Percentiles rank a stretch among this genome's conserved stretches.
These are phyloP conservation scores for Leptodontidium sp. DNA, from an alignment of 2,329 filamentous ascomycete genomes.

Conservation along the genomic window DNA sequence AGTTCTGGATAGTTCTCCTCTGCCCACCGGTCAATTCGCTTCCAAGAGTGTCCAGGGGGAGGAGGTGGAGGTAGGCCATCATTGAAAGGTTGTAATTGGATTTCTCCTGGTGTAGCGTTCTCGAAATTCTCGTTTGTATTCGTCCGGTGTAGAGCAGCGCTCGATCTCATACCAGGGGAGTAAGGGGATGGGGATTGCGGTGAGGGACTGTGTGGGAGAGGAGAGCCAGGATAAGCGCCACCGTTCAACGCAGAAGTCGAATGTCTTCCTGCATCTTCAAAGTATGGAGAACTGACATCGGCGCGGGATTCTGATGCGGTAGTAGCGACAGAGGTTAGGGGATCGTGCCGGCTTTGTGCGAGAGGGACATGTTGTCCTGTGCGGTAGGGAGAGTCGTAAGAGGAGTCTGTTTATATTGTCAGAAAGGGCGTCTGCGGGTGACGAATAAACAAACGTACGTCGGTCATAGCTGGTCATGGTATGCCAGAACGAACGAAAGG, in stretches of 20 bases:
- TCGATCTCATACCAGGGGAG: slow-evolving; percentile 88
- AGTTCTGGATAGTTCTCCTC: slow-evolving; percentile 96
- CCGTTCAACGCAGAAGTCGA: slow-evolving; percentile 61
- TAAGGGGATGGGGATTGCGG: slow-evolving; percentile 80
- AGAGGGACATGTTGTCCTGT: slow-evolving; percentile 90
- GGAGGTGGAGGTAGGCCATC: slow-evolving; percentile 91
- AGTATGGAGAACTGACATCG: slow-evolving; percentile 82
- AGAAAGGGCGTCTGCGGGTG: slow-evolving; percentile 46
- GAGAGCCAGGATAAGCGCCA: slow-evolving; percentile 61
- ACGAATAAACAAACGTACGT: slow-evolving; percentile 57
- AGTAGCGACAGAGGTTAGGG: slow-evolving; percentile 87
- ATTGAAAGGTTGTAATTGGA: slow-evolving; percentile 95
- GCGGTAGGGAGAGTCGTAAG: slow-evolving; percentile 91
- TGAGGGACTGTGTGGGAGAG: slow-evolving; percentile 60
- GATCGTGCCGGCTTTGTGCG: slow-evolving; percentile 80
- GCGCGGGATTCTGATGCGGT: slow-evolving; percentile 85
- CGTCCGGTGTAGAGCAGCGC: slow-evolving; percentile 70
- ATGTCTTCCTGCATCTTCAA: slow-evolving; percentile 70
- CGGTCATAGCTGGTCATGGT: slow-evolving; percentile 75
- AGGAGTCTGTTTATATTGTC: slow-evolving; percentile 75
- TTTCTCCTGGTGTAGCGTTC: slow-evolving; percentile 78
- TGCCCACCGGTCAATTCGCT: slow-evolving; percentile 90
- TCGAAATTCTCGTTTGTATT: slow-evolving; percentile 73
- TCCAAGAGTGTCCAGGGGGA: slow-evolving; percentile 89
- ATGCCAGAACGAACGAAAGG: slow-evolving; percentile 95